Percentiles rank a stretch among this genome's conserved stretches.
Conservation (phyloP, 768 basidiomycete genomes). For the Gloeopeniophorella convolvens region DNA sequence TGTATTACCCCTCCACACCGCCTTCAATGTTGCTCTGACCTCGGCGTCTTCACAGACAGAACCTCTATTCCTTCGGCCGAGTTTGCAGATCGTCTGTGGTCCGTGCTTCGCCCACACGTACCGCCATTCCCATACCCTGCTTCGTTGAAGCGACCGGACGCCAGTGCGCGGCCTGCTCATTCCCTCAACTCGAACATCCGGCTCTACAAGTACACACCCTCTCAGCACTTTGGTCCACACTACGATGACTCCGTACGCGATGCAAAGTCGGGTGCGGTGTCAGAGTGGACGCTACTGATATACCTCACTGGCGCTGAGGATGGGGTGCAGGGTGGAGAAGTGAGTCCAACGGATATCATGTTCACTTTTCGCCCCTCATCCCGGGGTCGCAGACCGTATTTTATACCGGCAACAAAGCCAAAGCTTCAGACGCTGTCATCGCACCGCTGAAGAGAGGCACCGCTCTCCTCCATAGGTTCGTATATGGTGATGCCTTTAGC, state of each 20-base stretch:
- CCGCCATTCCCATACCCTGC: slow-evolving; percentile 44
- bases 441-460: slow-evolving; percentile 54
- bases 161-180: slow-evolving; percentile 37
- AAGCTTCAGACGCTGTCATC: slow-evolving; percentile 41
- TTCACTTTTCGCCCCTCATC: neutral
- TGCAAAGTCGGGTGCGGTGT: slow-evolving; percentile 49
- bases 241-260: slow-evolving; percentile 70
- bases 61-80: slow-evolving; percentile 50
- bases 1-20: slow-evolving; percentile 23
- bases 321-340: slow-evolving; percentile 67
- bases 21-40: neutral
- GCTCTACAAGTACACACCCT: slow-evolving; percentile 58
- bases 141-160: slow-evolving; percentile 25
- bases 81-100: slow-evolving; percentile 52
- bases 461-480: slow-evolving; percentile 59
- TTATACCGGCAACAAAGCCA: slow-evolving; percentile 50
- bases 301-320: slow-evolving; percentile 69
- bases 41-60: slow-evolving; percentile 39
- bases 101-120: slow-evolving; percentile 48
- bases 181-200: slow-evolving; percentile 72
- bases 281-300: slow-evolving; percentile 73
- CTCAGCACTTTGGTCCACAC: slow-evolving; percentile 67
- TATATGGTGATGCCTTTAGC: neutral
- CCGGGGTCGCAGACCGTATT: slow-evolving; percentile 51
- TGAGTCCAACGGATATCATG: slow-evolving; percentile 23